Evolutionary conservation across 768 basidiomycete genomes (phyloP), one percentile per base, ranked within the genome.

Genomic region (Russula dissimulans): DNA sequence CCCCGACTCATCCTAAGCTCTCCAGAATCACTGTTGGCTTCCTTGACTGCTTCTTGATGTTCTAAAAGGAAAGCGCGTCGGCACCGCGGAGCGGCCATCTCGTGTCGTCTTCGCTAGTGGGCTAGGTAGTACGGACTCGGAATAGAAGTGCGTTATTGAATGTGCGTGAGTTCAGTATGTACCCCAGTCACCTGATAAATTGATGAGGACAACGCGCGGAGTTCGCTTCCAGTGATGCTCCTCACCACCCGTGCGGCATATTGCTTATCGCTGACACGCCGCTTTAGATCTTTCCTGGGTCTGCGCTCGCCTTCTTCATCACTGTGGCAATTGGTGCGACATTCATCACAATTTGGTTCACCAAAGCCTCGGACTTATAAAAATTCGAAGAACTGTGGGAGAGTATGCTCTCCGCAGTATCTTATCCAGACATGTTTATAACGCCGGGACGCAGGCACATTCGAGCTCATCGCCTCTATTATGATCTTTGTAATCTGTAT

Each of bases 331-430:
- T 97, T 60, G 95, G 95, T 36, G 92, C 89, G 11, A 85, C 91
- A 2, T 97, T 95, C 73, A 88, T 97, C 63, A 91, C 89, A 7
- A 81, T 97, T 43, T 98, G 93, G 88, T 97, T 95, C 75, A 97
- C 93, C 34, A 83, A 89, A 67, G 87, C 95, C 0, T 78, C 79
- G 22, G 76, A 97, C 71, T 79, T 98, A 15, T 97, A 79, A 43
- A 84, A 83, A 68, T 82, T 91, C 6, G 95, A 98, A 73, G 80
- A 84, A 56, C 73, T 95, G 59, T 97, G 95, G 95, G 95, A 98
- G 79, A 95, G 95, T 80, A 65, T 69, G 69, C 77, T 70, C 26
- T 57, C 52, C 29, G 43, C 44, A 54, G 53, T 51, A 43, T 29
- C 18, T 18, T 44, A 41, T 46, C 42, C 34, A 44, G 32, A 22